Percentiles rank a stretch among this genome's conserved stretches.
Conservation (phyloP, 441 rosid genomes). For the Adansonia grandidieri region DNA sequence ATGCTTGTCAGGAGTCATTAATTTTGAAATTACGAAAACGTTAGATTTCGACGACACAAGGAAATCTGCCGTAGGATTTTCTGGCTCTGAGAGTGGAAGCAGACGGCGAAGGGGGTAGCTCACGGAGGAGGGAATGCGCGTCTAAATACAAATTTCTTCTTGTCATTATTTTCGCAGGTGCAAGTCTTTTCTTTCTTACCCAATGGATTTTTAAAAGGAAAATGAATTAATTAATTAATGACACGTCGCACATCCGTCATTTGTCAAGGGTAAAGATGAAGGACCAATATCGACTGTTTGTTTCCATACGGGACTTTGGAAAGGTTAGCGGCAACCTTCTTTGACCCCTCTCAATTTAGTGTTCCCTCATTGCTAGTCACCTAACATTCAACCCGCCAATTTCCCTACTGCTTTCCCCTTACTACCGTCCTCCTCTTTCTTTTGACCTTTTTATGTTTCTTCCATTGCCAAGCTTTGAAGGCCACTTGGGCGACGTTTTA, state of each 20-base stretch:
- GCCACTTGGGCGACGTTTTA: neutral
- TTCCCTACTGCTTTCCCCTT: neutral
- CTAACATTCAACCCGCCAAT: slow-evolving; percentile 33
- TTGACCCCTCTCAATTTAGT: neutral
- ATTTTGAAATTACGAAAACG: too few species aligned
- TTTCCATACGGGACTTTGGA: neutral
- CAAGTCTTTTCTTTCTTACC: too few species aligned
- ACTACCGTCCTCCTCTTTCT: neutral
- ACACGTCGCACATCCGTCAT: neutral
- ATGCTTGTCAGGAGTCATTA: too few species aligned
- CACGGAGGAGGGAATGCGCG: neutral
- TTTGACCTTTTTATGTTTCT: neutral
- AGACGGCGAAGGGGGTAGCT: too few species aligned
- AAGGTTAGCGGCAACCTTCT: slow-evolving; percentile 31
- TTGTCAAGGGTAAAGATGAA: neutral
- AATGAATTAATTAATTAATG: neutral
- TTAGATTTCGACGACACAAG: neutral
- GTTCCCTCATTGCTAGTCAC: slow-evolving; percentile 27
- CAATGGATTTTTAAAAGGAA: too few species aligned
- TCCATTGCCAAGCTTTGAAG: too few species aligned
- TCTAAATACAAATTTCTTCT: neutral
- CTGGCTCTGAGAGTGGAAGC: too few species aligned
- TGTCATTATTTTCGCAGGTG: neutral
- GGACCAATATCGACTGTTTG: neutral
- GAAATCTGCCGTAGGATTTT: neutral